Conservation (phyloP, 31 red algal species). For the Pterothamnion heteromorphum region DNA sequence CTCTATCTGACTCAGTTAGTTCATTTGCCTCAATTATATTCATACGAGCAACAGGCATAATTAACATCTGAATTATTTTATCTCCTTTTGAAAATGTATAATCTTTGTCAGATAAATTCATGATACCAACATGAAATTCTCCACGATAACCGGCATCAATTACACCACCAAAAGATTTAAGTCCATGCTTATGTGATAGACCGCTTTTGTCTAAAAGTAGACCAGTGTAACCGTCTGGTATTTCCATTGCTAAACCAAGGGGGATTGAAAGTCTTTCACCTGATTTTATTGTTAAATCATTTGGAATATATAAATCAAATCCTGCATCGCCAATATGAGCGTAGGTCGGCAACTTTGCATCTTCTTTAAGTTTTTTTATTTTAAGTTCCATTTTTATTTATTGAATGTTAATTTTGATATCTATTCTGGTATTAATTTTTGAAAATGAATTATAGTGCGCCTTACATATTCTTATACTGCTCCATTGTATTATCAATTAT, state of each 20-base stretch:
- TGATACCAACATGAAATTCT: constrained; percentile 72
- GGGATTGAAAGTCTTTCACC: constrained; percentile 57
- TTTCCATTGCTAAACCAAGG: constrained; percentile 63
- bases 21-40: constrained; percentile 58
- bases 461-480: no score
- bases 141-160: constrained; percentile 89
- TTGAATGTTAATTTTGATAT: no score
- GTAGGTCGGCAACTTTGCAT: constrained; percentile 57
- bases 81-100: constrained; percentile 63
- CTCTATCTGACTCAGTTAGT: constrained; percentile 67
- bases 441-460: no score
- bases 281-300: constrained; percentile 53
- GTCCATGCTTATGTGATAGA: constrained; percentile 65
- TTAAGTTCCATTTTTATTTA: background rate
- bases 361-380: background rate
- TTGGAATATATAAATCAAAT: constrained; percentile 66
- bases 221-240: constrained; percentile 68
- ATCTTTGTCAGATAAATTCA: constrained; percentile 77
- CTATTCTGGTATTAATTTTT: no score
- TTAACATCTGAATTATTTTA: constrained; percentile 76
- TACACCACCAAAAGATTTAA: constrained; percentile 81
- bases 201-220: constrained; percentile 74
- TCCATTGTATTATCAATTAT: no score
- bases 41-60: constrained; percentile 66
- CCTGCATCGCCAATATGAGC: constrained; percentile 69